Evolutionary conservation across 306 rosid species (phyloP).

Genomic region (Sophora flavescens): DNA sequence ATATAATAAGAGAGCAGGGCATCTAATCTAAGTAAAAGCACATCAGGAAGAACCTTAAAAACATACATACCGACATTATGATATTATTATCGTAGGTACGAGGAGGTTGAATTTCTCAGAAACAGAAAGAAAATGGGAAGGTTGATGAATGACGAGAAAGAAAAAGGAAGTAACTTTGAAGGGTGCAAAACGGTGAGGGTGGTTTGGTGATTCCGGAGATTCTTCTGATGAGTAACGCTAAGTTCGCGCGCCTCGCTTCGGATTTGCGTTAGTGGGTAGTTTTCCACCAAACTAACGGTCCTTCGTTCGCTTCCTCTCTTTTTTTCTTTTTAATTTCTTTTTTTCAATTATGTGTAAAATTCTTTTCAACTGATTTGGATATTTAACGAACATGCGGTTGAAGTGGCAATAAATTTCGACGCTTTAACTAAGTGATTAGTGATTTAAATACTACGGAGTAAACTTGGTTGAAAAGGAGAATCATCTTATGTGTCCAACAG

Average conservation of each 20-base stretch:
- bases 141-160: neutral
- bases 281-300: neutral
- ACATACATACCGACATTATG: constrained; percentile 67
- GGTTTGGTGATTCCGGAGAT: neutral
- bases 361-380: no score
- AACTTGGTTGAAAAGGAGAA: no score
- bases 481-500: no score
- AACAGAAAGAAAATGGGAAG: constrained; percentile 4
- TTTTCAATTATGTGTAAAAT: no score
- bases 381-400: no score
- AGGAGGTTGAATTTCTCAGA: constrained; percentile 5
- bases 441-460: no score
- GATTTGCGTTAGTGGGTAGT: neutral
- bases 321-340: neutral
- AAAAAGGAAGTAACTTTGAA: neutral
- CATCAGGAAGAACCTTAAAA: constrained; percentile 13
- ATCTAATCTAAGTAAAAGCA: no score
- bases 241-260: constrained; percentile 4
- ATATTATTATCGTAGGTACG: neutral
- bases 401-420: no score
- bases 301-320: neutral
- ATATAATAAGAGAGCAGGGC: no score
- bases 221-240: neutral
- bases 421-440: no score
- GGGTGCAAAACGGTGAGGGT: neutral